Base-by-base conservation (phyloP, 768 basidiomycete genomes). In the Hypholoma fasciculare region DNA sequence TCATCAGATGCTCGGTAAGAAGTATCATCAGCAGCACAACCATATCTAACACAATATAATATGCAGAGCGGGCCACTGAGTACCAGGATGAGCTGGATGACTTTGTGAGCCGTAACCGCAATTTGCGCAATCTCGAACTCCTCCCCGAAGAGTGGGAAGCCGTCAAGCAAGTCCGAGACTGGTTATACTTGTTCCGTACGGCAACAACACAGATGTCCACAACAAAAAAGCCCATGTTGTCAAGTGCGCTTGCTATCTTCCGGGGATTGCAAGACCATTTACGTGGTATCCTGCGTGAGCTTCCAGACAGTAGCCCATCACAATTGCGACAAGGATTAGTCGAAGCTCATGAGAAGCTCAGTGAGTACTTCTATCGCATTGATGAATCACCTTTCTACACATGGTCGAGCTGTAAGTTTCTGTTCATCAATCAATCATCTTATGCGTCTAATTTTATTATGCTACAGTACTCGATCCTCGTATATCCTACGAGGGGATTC, bases 151-250 rank as follows among this genome's bases (percentile, higher is more conserved):
- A 76, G 14, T 76, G 71, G 72, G 27, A 52, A 0, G 46, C 67
- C 0, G 58, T 73, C 19, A 39, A 47, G 6, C 37, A 59, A 11
- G 66, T 72, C 4, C 40, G 60, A 1, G 11, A 49, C 3, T 75
- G 71, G 73, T 61, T 75, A 0, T 27, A 64, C 20, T 37, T 49
- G 1, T 75, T 72, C 38, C 67, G 67, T 2, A 44, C 36, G n/a
- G 75, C 74, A 5, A 75, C 75, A 0, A 68, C 62, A 0, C 52
- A 72, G 20, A 76, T 76, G 75, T 76, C 73, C 0, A 20, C 61
- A 9, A 76, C 73, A 0, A 71, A 70, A 52, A 14, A 54, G 1
- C 64, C 73, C 0, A 75, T 71, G 65, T 60, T 76, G 0, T 76
- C 72, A 3, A 67, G 67, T 0, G 64, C 64, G 0, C 72, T 74